These are phyloP conservation scores for Cadophora sp. DNA, from an alignment of 2,329 filamentous ascomycete genomes.

Conservation along the genomic window DNA sequence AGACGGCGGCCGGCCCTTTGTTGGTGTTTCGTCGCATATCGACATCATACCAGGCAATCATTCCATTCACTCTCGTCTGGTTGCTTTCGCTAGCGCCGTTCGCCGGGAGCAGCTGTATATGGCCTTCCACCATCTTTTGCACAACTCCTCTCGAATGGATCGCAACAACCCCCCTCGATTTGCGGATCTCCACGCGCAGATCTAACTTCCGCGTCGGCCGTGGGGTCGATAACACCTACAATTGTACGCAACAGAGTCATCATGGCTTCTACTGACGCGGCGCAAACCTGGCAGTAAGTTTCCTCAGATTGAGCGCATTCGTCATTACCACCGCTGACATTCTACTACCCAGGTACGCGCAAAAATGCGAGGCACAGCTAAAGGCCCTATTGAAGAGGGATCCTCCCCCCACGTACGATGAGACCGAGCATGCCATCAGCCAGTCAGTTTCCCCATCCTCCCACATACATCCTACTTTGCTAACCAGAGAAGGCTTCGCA, in stretches of 20 bases:
- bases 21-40: conserved; percentile 9
- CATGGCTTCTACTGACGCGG: conserved; percentile 48
- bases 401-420: conserved; percentile 51
- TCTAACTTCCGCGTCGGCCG: conserved; percentile 63
- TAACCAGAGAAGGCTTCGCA: conserved; percentile 44
- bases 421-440: conserved; percentile 50
- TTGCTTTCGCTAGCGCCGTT: conserved; percentile 23
- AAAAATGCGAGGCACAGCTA: conserved; percentile 56
- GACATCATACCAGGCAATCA: background rate
- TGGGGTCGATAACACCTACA: conserved; percentile 49
- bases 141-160: conserved; percentile 40
- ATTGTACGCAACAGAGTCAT: conserved; percentile 23
- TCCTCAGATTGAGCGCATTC: background rate
- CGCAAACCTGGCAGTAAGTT: conserved; percentile 60
- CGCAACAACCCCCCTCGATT: conserved; percentile 36
- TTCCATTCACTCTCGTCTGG: conserved; percentile 5
- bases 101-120: conserved; percentile 21
- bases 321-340: conserved; percentile 31
- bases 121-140: conserved; percentile 21
- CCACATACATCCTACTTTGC: conserved; percentile 6
- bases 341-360: conserved; percentile 46
- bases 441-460: conserved; percentile 37
- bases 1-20: conserved; percentile 10
- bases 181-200: conserved; percentile 55
- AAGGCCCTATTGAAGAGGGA: conserved; percentile 55